Conservation (phyloP, 306 rosid species). For the Geum urbanum region DNA sequence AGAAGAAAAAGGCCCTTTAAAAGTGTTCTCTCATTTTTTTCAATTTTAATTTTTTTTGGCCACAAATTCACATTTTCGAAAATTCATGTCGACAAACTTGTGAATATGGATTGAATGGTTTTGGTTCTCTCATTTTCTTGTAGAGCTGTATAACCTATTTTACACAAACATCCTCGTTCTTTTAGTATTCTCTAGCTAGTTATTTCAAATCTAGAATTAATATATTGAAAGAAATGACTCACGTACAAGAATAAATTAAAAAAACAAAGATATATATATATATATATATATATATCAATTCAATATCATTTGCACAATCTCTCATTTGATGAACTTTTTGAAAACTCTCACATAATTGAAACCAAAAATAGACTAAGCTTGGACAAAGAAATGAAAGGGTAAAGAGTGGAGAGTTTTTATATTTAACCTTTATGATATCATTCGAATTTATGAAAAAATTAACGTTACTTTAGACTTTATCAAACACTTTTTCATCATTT, state of each 20-base stretch:
- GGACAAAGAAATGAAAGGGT: no score
- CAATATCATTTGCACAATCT: no score
- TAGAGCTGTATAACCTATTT: slow-evolving; percentile 19
- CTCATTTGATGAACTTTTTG: no score
- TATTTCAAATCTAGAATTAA: slow-evolving; percentile 12
- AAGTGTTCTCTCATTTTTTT: slow-evolving; percentile 6
- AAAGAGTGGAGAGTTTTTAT: no score
- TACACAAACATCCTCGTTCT: slow-evolving; percentile 32
- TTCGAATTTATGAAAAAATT: neutral
- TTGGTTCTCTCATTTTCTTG: slow-evolving; percentile 41
- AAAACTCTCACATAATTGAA: no score
- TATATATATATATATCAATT: no score
- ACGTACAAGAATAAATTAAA: no score
- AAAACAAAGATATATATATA: no score
- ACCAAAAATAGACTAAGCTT: no score
- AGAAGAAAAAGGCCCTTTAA: slow-evolving; percentile 15
- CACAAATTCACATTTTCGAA: neutral
- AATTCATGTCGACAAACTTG: slow-evolving; percentile 15
- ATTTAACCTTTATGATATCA: neutral
- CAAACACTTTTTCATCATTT: neutral
- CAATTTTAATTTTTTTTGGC: slow-evolving; percentile 1
- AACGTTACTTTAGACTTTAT: neutral
- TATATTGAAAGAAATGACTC: neutral
- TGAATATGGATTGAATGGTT: slow-evolving; percentile 42
- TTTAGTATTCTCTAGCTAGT: slow-evolving; percentile 29